These are phyloP conservation scores for Gautieria morchelliformis DNA, from an alignment of 768 basidiomycete species.

Conservation along the genomic window DNA sequence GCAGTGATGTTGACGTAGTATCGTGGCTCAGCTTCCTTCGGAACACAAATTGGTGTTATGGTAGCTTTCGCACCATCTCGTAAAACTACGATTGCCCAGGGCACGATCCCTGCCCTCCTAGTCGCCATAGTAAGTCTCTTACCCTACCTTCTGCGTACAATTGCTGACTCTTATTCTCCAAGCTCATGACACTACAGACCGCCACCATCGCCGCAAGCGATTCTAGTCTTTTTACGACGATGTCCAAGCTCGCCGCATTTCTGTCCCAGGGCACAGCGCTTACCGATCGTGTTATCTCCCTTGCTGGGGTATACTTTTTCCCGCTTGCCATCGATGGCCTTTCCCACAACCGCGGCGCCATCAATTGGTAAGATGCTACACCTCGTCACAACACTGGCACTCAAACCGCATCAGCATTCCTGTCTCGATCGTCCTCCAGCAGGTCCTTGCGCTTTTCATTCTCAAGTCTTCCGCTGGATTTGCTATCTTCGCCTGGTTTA, in stretches of 20 bases:
- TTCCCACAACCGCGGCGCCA: neutral
- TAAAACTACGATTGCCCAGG: neutral
- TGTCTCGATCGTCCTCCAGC: conserved; percentile 5
- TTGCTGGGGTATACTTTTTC: conserved; percentile 3
- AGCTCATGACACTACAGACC: too few species aligned
- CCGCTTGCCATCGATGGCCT: neutral
- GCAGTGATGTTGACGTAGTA: too few species aligned
- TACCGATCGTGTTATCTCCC: conserved; percentile 1
- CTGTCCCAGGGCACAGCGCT: neutral
- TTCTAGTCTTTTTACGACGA: too few species aligned
- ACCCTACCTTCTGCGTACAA: neutral
- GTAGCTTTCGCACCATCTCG: too few species aligned
- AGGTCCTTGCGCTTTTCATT: conserved; percentile 4
- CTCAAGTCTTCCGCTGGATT: neutral
- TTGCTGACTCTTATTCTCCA: too few species aligned
- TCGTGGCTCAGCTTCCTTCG: neutral
- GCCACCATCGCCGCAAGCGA: too few species aligned
- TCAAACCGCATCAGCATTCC: neutral
- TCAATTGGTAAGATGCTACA: neutral
- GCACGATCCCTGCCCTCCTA: neutral
- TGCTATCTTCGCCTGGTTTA: neutral
- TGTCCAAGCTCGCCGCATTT: too few species aligned
- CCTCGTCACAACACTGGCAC: too few species aligned
- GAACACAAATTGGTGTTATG: too few species aligned
- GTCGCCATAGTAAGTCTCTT: conserved; percentile 1